Evolutionary conservation across 2,329 filamentous ascomycete species (phyloP), one percentile per base, ranked within the genome.

Genomic region (Curvularia spicifera): DNA sequence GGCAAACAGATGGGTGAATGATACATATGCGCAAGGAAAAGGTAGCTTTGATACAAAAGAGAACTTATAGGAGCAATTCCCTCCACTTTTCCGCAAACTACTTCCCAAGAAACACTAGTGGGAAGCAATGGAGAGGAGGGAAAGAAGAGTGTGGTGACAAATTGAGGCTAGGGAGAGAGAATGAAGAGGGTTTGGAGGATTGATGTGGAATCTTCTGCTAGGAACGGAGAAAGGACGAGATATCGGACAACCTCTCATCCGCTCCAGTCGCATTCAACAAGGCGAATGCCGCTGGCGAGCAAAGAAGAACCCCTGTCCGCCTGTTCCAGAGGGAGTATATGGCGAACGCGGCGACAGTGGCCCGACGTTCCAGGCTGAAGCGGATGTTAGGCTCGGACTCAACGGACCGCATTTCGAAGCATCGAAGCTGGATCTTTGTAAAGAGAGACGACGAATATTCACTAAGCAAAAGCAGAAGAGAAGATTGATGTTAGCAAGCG

Each of bases 371-470:
- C 44, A 33, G 20, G 28, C 18, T 13, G 29, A 1, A 10, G 44
- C 22, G 7, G 4, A 5, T 2, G 10, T 22, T 4, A 22, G 12
- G 5, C 28, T 22, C 26, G 29, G 44, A n/a, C 29, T 47, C 4
- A 33, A 15, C 1, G 18, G 29, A 35, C 35, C 35, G 9, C 35
- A 18, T 39, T 18, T 29, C 7, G n/a, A 22, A 13, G 28, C 10
- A 31, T 47, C 44, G 18, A 47, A 6, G n/a, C 29, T 47, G 18
- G 51, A 37, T 26, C n/a, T 47, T 8, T 44, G 50, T 15, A 59
- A 18, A 29, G 63, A 60, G 33, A 58, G 40, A 47, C 45, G 45
- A 37, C 57, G 53, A 42, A 35, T 13, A 50, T 56, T 65, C 51
- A 26, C 39, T 18, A 44, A 9, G 9, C 6, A 18, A 48, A 40